Base-by-base conservation (phyloP, 2,329 filamentous ascomycete genomes). In the Bipolaris cookei region DNA sequence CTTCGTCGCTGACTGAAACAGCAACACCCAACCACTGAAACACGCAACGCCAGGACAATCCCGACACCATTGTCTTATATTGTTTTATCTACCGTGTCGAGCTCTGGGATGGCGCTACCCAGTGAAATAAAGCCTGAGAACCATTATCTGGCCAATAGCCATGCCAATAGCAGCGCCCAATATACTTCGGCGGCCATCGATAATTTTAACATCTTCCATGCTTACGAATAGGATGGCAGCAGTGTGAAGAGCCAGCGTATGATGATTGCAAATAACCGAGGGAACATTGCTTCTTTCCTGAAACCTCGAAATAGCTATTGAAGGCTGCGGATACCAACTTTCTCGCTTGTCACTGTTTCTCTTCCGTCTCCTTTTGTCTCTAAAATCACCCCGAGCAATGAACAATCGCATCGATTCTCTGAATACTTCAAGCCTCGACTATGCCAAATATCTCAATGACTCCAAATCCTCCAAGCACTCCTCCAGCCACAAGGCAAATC, bases 21-120 rank as follows among this genome's bases (percentile, higher is more conserved):
- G 54, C 48, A 58, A 58, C 32, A 51, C 32, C 37, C 38, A 45
- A 21, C 34, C 41, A 49, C 64, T 66, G 65, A 68, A 68, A 68
- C 65, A 55, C 58, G 47, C 45, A 61, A 67, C 57, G 63, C 59
- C 57, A 58, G 57, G 58, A 67, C 56, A 47, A 42, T 46, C 61
- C 64, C 63, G 59, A 61, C 65, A 68, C 67, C 62, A 69, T 51
- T 57, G 67, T 69, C 62, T 65, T 61, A 48, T 41, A 38, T 23
- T 46, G 53, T 59, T 59, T 64, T 57, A 47, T 60, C 59, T 37
- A 32, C 28, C 32, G 49, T 54, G 42, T 21, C 47, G 18, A 23
- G 21, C 28, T 18, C 38, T 48, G 55, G 61, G 59, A 54, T 51
- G 51, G 30, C 25, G 41, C 49, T 38, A 43, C 20, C 21, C 28